phyloP scores from a whole-genome alignment of 192 early-diverging fungal genomes.

The Coemansia reversa region DNA sequence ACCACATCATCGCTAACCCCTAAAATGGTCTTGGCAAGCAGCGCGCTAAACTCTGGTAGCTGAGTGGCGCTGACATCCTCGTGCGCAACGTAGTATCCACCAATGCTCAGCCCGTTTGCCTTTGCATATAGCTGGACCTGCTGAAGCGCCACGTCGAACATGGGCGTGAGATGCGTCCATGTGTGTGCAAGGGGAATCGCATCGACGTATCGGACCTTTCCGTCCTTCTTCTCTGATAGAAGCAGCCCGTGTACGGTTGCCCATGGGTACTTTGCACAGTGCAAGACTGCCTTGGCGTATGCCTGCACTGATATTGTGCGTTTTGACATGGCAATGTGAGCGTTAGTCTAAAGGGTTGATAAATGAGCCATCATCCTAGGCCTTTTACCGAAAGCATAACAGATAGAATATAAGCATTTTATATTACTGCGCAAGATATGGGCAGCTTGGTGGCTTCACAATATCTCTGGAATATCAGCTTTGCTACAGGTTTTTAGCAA shows the following conservation, averaged over 20 bases:
- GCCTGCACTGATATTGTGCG: constrained; percentile 58
- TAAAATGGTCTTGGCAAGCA: constrained; percentile 36
- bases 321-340: constrained; percentile 23
- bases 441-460: too few relatives aligned
- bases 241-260: constrained; percentile 76
- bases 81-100: constrained; percentile 51
- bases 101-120: constrained; percentile 27
- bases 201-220: constrained; percentile 55
- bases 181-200: constrained; percentile 85
- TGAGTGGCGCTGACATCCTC: constrained; percentile 34
- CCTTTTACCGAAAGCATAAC: neutral
- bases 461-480: too few relatives aligned
- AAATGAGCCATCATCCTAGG: too few relatives aligned
- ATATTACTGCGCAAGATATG: too few relatives aligned
- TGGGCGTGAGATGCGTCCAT: constrained; percentile 74
- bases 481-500: too few relatives aligned
- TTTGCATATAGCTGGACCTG: constrained; percentile 59
- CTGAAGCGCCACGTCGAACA: constrained; percentile 82
- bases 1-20: constrained; percentile 18
- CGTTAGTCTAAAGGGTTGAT: too few relatives aligned
- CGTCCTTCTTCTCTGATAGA: constrained; percentile 50
- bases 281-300: constrained; percentile 74
- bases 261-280: constrained; percentile 81
- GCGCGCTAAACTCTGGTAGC: constrained; percentile 37
- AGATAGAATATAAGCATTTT: neutral